These are phyloP conservation scores for Ramichloridium luteum DNA, from an alignment of 2,329 filamentous ascomycete genomes.

Conservation along the genomic window DNA sequence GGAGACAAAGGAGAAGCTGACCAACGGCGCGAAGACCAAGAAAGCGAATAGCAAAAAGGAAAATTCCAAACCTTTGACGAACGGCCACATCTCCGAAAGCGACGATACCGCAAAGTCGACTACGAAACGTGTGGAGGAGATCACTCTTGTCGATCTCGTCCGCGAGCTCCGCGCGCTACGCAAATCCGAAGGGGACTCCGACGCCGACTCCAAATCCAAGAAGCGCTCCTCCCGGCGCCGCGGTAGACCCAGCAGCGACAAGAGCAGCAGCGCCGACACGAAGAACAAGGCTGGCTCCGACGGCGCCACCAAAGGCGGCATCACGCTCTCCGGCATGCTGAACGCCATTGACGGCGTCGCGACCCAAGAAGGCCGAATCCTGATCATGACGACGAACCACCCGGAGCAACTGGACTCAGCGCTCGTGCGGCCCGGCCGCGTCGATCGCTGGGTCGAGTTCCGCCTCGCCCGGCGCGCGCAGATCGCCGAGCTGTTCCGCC, in stretches of 20 bases:
- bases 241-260: constrained; percentile 4
- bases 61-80: constrained; percentile 6
- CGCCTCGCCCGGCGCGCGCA: constrained; percentile 31
- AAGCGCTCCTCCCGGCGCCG: background rate
- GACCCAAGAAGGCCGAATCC: constrained; percentile 63
- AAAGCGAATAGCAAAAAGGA: constrained; percentile 7
- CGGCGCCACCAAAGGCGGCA: constrained; percentile 27
- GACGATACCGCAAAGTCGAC: background rate
- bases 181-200: background rate
- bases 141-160: constrained; percentile 20
- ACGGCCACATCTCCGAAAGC: constrained; percentile 3
- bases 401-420: constrained; percentile 55
- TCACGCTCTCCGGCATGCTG: constrained; percentile 65
- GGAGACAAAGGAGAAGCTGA: constrained; percentile 2
- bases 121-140: constrained; percentile 15
- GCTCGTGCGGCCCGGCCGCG: constrained; percentile 59
- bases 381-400: constrained; percentile 74
- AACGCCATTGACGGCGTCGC: constrained; percentile 78
- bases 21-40: constrained; percentile 3
- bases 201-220: background rate
- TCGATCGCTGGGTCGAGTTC: constrained; percentile 57
- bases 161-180: constrained; percentile 16
- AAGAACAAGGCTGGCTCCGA: constrained; percentile 3
- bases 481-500: constrained; percentile 31
- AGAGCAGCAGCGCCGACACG: constrained; percentile 5